Evolutionary conservation across 1,284 basidiomycete genomes (phyloP).

Genomic region (Ustilago crameri): DNA sequence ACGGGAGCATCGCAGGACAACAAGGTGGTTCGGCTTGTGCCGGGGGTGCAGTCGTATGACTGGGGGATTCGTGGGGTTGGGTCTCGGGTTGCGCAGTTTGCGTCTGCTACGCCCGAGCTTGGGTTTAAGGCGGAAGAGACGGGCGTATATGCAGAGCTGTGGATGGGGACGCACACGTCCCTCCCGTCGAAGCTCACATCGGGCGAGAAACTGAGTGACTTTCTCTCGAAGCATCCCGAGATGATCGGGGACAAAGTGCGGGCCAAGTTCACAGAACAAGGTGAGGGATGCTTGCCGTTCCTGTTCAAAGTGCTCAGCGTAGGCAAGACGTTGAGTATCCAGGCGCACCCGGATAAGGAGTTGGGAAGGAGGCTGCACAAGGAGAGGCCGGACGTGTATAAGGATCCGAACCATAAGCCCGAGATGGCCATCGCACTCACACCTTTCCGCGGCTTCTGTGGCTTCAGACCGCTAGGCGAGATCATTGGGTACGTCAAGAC

Average conservation of each 20-base stretch:
- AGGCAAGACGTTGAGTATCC: slow-evolving; percentile 92
- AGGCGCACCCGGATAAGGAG: slow-evolving; percentile 94
- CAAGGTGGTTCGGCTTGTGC: slow-evolving; percentile 56
- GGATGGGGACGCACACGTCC: slow-evolving; percentile 98
- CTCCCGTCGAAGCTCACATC: slow-evolving; percentile 75
- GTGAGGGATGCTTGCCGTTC: slow-evolving; percentile 58
- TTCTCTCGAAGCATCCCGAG: slow-evolving; percentile 46
- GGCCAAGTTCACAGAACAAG: slow-evolving; percentile 31
- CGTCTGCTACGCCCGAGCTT: slow-evolving; percentile 46
- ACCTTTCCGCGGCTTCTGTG: slow-evolving; percentile 88
- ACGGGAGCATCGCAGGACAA: background rate
- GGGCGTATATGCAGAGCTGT: slow-evolving; percentile 70
- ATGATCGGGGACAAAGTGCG: slow-evolving; percentile 47
- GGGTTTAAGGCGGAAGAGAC: slow-evolving; percentile 31
- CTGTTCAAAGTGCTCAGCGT: slow-evolving; percentile 76
- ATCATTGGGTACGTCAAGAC: slow-evolving; percentile 77
- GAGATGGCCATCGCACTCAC: slow-evolving; percentile 98
- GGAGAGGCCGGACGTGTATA: slow-evolving; percentile 85
- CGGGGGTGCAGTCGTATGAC: slow-evolving; percentile 66
- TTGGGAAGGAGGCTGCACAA: slow-evolving; percentile 82
- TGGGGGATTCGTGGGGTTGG: slow-evolving; percentile 58
- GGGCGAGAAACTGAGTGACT: slow-evolving; percentile 25
- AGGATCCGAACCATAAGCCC: slow-evolving; percentile 94
- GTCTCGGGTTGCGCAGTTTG: slow-evolving; percentile 59
- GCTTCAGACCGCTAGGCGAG: slow-evolving; percentile 81